A percentile compares a stretch with the other conserved stretches of the same genome.
Conservation (phyloP, 75 land plant species). For the Azolla pinnata region DNA sequence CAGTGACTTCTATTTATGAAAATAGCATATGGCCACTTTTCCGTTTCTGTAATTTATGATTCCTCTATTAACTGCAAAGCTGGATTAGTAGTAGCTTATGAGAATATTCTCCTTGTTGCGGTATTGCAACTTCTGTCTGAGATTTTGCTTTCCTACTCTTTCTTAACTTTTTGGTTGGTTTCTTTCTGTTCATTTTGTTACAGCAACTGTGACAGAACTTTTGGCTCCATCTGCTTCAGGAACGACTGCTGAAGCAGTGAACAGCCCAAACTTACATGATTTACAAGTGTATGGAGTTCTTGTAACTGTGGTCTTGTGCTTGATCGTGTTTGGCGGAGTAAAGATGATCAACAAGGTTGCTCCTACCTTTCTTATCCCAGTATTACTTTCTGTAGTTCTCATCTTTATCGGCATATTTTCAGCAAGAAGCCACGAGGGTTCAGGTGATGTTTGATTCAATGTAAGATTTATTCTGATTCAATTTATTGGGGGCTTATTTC, state of each 20-base stretch:
- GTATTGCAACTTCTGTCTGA: too few relatives aligned
- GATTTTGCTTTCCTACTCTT: background rate
- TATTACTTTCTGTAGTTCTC: constrained; percentile 72
- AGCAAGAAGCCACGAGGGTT: constrained; percentile 46
- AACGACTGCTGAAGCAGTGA: constrained; percentile 27
- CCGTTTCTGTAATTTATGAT: too few relatives aligned
- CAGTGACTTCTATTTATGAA: too few relatives aligned
- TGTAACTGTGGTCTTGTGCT: constrained; percentile 76
- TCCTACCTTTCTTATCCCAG: constrained; percentile 91
- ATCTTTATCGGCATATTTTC: constrained; percentile 80
- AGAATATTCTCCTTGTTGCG: too few relatives aligned
- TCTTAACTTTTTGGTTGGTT: background rate
- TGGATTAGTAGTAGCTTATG: too few relatives aligned
- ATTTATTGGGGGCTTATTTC: background rate
- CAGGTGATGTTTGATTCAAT: constrained; percentile 35
- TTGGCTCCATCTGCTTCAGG: constrained; percentile 47
- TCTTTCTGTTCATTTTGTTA: constrained; percentile 1
- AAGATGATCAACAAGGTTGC: constrained; percentile 96
- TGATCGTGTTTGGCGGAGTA: constrained; percentile 98
- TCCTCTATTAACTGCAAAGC: too few relatives aligned
- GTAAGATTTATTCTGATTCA: background rate
- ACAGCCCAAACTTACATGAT: constrained; percentile 76
- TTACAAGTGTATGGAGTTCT: constrained; percentile 90
- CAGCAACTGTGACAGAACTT: constrained; percentile 39
- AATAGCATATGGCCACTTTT: too few relatives aligned